Base-by-base conservation (phyloP, 1,284 basidiomycete genomes). In the Cystobasidium pallidum region DNA sequence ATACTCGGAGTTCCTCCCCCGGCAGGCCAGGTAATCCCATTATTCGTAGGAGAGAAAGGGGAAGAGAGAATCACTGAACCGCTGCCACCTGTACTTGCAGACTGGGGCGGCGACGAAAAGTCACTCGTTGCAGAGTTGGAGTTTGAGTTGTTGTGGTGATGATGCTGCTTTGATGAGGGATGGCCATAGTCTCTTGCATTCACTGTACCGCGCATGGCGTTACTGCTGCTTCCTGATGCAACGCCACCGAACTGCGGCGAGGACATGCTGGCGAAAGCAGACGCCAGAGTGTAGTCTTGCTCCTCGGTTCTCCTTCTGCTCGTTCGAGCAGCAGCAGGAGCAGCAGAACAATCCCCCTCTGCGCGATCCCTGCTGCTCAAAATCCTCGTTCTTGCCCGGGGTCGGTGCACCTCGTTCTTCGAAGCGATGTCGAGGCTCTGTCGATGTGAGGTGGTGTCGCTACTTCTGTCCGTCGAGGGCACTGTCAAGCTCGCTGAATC, bases 131-230 rank as follows among this genome's bases (percentile, higher is more conserved):
- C 24, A 11, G 51, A 54, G 10, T 54, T 28, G 7, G 54, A 34
- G n/a, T 57, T 34, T 11, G 32, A 57, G 30, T 28, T 54, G 51
- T 26, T 28, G 24, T 54, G 51, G 7, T 54, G 51, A 3, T 52
- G 51, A 3, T 52, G 51, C 4, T 52, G 51, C 51, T 41, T 2
- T 30, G 49, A 51, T n/a, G 4, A 8, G 2, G 54, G 10, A 57
- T 57, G 36, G 28, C 54, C 54, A n/a, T 57, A 57, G 54, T 57
- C 54, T 57, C 54, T 57, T 21, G 54, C 11, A n/a, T 34, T 32
- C 30, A 34, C 32, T 11, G 28, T 34, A 10, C 54, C 24, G 6
- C 26, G 54, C 45, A 30, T 24, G 28, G 54, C 6, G 36, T 36
- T 57, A 32, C 7, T 7, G 28, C 10, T 11, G 19, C 30, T 36